Conservation (phyloP, 2,329 filamentous ascomycete species). For the Cordyceps pruinosa region DNA sequence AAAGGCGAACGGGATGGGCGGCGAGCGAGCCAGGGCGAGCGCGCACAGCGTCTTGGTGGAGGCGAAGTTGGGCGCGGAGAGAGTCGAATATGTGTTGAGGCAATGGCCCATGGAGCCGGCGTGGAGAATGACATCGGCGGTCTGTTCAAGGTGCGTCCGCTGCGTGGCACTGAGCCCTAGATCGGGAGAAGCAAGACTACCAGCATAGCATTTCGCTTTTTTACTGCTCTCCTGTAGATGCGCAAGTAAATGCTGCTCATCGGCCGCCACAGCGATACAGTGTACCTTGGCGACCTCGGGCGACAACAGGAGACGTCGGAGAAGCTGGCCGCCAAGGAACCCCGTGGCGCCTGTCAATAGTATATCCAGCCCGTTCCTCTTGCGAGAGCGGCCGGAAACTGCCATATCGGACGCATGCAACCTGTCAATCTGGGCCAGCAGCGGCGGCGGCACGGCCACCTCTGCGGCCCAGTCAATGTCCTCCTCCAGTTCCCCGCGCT, state of each 20-base stretch:
- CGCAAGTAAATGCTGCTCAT: background rate
- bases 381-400: background rate
- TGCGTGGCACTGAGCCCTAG: constrained; percentile 18
- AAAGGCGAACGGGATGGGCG: constrained; percentile 28
- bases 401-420: background rate
- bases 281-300: constrained; percentile 30
- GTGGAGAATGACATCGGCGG: constrained; percentile 45
- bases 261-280: constrained; percentile 33
- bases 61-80: constrained; percentile 27
- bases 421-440: background rate
- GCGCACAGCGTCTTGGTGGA: constrained; percentile 27
- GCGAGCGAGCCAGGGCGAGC: constrained; percentile 19
- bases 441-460: background rate
- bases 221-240: constrained; percentile 7
- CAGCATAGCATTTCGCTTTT: constrained; percentile 14
- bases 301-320: constrained; percentile 27
- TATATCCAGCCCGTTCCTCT: background rate
- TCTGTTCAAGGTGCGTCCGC: constrained; percentile 10
- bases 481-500: background rate
- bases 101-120: constrained; percentile 35
- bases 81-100: constrained; percentile 28
- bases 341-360: constrained; percentile 34
- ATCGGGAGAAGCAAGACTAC: constrained; percentile 22
- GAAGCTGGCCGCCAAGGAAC: constrained; percentile 32
- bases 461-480: background rate